Percentiles rank a stretch among this genome's conserved stretches.
Conservation (phyloP, 2,329 filamentous ascomycete genomes). For the Anthostomella pinea region DNA sequence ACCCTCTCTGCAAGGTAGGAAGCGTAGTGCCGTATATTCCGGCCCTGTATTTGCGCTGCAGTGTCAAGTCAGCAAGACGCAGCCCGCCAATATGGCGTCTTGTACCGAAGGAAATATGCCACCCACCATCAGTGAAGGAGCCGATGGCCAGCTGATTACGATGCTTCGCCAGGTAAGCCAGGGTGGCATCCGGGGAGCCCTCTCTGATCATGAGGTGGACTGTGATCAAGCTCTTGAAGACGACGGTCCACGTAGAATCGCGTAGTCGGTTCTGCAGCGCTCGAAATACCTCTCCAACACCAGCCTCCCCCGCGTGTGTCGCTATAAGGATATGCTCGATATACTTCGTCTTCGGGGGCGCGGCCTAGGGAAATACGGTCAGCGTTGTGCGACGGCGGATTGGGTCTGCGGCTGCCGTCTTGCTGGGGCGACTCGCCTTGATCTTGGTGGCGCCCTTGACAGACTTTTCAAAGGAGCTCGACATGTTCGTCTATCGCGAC, state of each 20-base stretch:
- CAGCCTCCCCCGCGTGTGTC: slow-evolving; percentile 90
- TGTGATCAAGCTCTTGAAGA: slow-evolving; percentile 95
- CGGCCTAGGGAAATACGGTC: slow-evolving; percentile 58
- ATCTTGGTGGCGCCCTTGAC: slow-evolving; percentile 98
- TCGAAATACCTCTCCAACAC: slow-evolving; percentile 93
- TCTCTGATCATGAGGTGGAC: slow-evolving; percentile 97
- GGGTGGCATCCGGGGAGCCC: slow-evolving; percentile 82
- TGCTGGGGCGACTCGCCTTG: slow-evolving; percentile 60
- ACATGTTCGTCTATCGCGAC: slow-evolving; percentile 57
- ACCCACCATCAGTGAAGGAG: slow-evolving; percentile 85
- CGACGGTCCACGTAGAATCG: slow-evolving; percentile 99
- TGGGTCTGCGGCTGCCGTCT: background rate
- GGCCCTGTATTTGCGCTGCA: slow-evolving; percentile 86
- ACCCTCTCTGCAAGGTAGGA: slow-evolving; percentile 82
- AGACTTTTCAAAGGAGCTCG: slow-evolving; percentile 94
- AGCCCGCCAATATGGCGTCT: background rate
- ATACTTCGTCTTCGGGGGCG: slow-evolving; percentile 97
- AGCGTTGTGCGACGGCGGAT: slow-evolving; percentile 9
- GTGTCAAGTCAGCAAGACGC: slow-evolving; percentile 19
- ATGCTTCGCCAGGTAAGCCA: slow-evolving; percentile 79
- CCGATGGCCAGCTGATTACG: slow-evolving; percentile 83
- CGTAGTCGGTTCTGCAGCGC: slow-evolving; percentile 83
- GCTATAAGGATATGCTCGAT: slow-evolving; percentile 97
- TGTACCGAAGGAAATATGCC: background rate
- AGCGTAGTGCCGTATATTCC: slow-evolving; percentile 89